Base-by-base conservation (phyloP, 2,329 filamentous ascomycete genomes). In the Fusarium burgessii region DNA sequence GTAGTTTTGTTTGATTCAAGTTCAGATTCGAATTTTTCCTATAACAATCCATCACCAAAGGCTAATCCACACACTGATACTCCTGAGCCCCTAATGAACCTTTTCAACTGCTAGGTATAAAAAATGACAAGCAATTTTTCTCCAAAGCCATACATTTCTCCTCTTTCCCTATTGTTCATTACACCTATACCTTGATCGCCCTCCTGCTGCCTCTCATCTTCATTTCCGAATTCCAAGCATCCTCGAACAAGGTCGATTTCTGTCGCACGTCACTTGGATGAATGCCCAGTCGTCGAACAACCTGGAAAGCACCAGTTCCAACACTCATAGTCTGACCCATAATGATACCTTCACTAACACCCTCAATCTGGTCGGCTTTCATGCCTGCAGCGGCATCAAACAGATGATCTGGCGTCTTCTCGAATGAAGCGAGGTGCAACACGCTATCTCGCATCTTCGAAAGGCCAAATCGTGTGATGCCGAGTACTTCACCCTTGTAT, bases 401-500 rank as follows among this genome's bases (percentile, higher is more conserved):
- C 42, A 99, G 83, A 82, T 99, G 96, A 79, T 99, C 96, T 0
- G 96, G 94, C 49, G 96, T 99, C 88, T 98, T 98, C 82, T 99
- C 96, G 78, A 99, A 99, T 20, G 92, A 95, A 1, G 96, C 96
- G 15, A 99, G 87, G 81, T 99, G 96, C 60, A 99, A 84, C 14
- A 98, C 96, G 18, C 90, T 93, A 80, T 99, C 96, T 55, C 96
- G 88, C 92, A 97, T 98, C 86, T 98, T 99, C 62, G 94, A 93
- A 29, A 99, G 86, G 55, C 96, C 96, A 80, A 98, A 98, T 35
- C 96, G 92, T 5, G 96, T 99, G 79, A 99, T 99, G 55, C 96
- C 96, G 20, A 98, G 88, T 1, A 99, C 93, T 74, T 98, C 95
- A 54, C 96, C 96, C 84, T 98, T 98, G 87, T 95, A 98, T 2